A percentile compares a stretch with the other conserved stretches of the same genome.
phyloP scores from a whole-genome alignment of 108 stramenopile species.

The Mediolabrus comicus region DNA sequence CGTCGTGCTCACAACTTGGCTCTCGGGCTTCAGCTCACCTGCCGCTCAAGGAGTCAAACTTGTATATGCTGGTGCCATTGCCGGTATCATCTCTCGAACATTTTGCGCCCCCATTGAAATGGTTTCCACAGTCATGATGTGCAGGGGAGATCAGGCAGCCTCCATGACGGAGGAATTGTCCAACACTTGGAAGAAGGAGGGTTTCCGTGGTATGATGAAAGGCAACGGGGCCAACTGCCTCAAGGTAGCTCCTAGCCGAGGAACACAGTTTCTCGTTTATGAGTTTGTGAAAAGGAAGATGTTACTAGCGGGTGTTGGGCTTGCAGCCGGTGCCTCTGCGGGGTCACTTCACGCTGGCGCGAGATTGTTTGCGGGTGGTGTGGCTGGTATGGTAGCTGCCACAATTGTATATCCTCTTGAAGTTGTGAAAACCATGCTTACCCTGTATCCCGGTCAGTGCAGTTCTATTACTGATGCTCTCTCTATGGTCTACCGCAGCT shows the following conservation, averaged over 20 bases:
- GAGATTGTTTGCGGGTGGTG: conserved; percentile 39
- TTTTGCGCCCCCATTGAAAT: conserved; percentile 44
- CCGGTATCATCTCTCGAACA: conserved; percentile 45
- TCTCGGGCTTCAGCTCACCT: conserved; percentile 17
- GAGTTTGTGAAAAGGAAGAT: conserved; percentile 44
- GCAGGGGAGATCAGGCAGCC: conserved; percentile 29
- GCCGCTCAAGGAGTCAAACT: conserved; percentile 36
- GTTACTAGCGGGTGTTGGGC: conserved; percentile 20
- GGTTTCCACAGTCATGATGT: conserved; percentile 47
- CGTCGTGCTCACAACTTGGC: conserved; percentile 18
- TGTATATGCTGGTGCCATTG: conserved; percentile 44
- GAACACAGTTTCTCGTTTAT: conserved; percentile 45
- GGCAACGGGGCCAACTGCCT: conserved; percentile 56
- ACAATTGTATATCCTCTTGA: conserved; percentile 51
- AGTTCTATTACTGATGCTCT: conserved; percentile 29
- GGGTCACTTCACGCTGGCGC: conserved; percentile 33
- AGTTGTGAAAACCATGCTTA: conserved; percentile 51
- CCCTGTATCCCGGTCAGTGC: conserved; percentile 39
- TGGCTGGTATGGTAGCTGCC: conserved; percentile 48
- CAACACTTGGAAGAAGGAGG: conserved; percentile 41
- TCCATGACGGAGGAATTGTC: conserved; percentile 33
- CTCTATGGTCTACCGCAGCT: conserved; percentile 6
- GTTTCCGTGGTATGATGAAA: conserved; percentile 45
- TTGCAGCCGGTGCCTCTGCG: conserved; percentile 14
- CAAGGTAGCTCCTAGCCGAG: conserved; percentile 48